These are phyloP conservation scores for Hondaea fermentalgiana DNA, from an alignment of 108 stramenopile genomes.

Conservation along the genomic window DNA sequence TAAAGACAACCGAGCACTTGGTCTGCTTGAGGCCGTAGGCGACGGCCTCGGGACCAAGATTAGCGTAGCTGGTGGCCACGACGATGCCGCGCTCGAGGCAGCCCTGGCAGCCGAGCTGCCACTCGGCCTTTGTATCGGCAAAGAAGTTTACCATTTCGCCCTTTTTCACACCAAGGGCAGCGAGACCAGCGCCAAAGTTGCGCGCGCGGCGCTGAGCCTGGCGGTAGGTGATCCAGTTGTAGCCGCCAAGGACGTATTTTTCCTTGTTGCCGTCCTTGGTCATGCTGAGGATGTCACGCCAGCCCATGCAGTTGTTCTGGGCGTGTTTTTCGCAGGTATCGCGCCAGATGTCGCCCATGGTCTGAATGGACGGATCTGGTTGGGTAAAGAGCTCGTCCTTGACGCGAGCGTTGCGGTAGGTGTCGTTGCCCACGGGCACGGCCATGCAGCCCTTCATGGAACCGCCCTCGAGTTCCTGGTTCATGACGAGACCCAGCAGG, in stretches of 20 bases:
- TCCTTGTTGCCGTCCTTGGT: slow-evolving; percentile 5
- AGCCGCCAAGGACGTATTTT: background rate
- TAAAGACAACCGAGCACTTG: slow-evolving; percentile 63
- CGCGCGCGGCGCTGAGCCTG: background rate
- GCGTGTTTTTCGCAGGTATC: background rate
- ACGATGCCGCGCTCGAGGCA: slow-evolving; percentile 65
- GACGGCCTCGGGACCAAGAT: slow-evolving; percentile 78
- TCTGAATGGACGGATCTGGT: background rate
- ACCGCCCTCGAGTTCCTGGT: background rate
- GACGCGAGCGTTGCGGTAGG: background rate
- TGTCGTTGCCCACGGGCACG: background rate
- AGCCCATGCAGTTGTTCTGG: background rate
- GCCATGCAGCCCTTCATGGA: background rate
- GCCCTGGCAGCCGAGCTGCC: slow-evolving; percentile 74
- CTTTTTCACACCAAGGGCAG: background rate
- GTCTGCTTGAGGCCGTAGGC: slow-evolving; percentile 71
- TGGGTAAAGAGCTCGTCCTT: background rate
- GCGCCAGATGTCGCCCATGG: background rate
- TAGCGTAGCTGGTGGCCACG: slow-evolving; percentile 79
- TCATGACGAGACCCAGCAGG: background rate
- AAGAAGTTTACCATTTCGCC: slow-evolving; percentile 43
- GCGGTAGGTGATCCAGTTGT: slow-evolving; percentile 14
- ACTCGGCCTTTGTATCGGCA: slow-evolving; percentile 78
- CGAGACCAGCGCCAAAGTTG: slow-evolving; percentile 5
- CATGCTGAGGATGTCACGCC: slow-evolving; percentile 11